phyloP scores from a whole-genome alignment of 139 green algal genomes.

The Chlorella sp. region DNA sequence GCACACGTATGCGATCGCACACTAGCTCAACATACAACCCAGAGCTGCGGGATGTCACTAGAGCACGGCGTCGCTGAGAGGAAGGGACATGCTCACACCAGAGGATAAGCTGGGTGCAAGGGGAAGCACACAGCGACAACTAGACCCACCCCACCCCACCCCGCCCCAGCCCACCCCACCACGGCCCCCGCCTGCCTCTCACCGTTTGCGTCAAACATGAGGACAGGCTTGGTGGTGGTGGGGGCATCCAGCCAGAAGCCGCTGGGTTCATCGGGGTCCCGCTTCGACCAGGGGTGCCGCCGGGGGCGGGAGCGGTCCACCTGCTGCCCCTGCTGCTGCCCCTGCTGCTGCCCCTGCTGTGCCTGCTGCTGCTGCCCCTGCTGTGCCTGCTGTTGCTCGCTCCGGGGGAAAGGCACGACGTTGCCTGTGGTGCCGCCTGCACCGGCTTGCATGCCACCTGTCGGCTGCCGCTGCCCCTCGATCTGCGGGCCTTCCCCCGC shows the following conservation, averaged over 20 bases:
- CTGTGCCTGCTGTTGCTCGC: neutral
- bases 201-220: conserved; percentile 28
- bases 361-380: neutral
- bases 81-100: too few relatives aligned
- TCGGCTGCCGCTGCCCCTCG: neutral
- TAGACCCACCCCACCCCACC: neutral
- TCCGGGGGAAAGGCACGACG: conserved; percentile 16
- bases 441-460: neutral
- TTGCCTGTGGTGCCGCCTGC: neutral
- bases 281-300: neutral
- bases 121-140: neutral
- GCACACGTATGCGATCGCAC: too few relatives aligned
- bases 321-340: neutral
- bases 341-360: neutral
- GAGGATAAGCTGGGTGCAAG: too few relatives aligned
- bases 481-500: neutral
- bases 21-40: too few relatives aligned
- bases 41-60: too few relatives aligned
- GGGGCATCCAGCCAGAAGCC: neutral
- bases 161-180: neutral
- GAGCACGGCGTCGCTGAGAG: too few relatives aligned
- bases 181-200: too few relatives aligned
- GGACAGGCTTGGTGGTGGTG: neutral
- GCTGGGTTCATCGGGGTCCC: conserved; percentile 4
- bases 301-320: neutral